Conservation (phyloP, 768 basidiomycete genomes). For the Boletus rex-veris region DNA sequence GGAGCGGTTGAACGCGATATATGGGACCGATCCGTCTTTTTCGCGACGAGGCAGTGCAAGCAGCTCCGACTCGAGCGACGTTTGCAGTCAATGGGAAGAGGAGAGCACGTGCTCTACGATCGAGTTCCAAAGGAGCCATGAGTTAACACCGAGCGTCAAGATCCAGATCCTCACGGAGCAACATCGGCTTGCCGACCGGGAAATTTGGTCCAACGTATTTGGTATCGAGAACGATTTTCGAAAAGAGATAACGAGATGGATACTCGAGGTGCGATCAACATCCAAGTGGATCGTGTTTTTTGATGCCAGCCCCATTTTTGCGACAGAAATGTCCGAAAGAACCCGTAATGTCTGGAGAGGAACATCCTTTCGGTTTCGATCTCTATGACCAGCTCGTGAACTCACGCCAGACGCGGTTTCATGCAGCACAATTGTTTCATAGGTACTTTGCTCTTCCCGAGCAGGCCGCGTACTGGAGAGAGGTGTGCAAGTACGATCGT, state of each 20-base stretch:
- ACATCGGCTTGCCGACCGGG: not conserved
- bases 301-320: not conserved
- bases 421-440: conserved; percentile 58
- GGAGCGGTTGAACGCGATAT: not conserved
- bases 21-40: not conserved
- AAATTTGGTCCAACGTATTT: conserved; percentile 17
- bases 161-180: not conserved
- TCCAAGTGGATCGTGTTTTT: not conserved
- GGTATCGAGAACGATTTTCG: conserved; percentile 37
- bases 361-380: conserved; percentile 4
- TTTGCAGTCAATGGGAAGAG: conserved; percentile 16
- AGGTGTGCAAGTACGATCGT: not conserved
- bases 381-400: conserved; percentile 52
- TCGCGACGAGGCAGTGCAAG: conserved; percentile 8
- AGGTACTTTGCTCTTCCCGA: conserved; percentile 48
- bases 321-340: conserved; percentile 10
- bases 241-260: conserved; percentile 39
- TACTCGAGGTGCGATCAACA: conserved; percentile 38
- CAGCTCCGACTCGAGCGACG: conserved; percentile 11
- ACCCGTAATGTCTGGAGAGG: not conserved
- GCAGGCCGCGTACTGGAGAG: conserved; percentile 14
- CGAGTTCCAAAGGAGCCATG: conserved; percentile 22
- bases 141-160: not conserved
- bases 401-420: conserved; percentile 60
- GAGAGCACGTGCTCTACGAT: conserved; percentile 9